Base-by-base conservation (phyloP, 176 grass and related monocot genomes). In the Coix lacrymajobi region DNA sequence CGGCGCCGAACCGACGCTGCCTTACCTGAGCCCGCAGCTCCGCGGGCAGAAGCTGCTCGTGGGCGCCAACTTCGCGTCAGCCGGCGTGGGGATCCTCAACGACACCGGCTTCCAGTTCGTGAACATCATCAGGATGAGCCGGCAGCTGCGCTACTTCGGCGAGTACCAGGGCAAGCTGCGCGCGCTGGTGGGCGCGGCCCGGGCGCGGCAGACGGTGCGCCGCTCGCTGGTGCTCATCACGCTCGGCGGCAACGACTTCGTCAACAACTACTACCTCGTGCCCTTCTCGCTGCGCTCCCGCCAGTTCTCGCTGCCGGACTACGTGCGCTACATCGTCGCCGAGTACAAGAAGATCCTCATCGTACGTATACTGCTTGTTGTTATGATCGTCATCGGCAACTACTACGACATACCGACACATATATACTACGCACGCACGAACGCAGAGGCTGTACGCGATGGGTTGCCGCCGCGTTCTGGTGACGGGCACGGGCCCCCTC, bases 101-200 rank as follows among this genome's bases (percentile, higher is more conserved):
- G 96, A 98, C 84, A 98, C 96, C 0, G 96, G 96, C 40, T 86
- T 95, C 57, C 96, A 98, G 77, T 98, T 98, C 22, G 96, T 94
- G 78, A 71, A 92, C 66, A 92, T 94, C 30, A 44, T 94, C 8
- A 8, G 92, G 82, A 90, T 94, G 2, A 62, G 76, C 80, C 29
- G 62, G 62, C 92, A 97, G 83, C 76, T 97, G 37, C 37, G 30
- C 3, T 84, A 77, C 73, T 97, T 97, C 67, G 13, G 67, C 34
- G 83, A 94, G 87, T 94, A 97, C 85, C 83, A 89, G 89, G 8
- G 52, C 61, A 86, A n/a, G 79, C 83, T 97, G 5, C 26, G 75
- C 2, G 67, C 67, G 8, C 66, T 84, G 39, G 81, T 89, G 14
- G 94, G 94, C 62, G 36, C 56, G 8, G 74, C 73, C 8, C 49